Evolutionary conservation across 139 green algal genomes (phyloP).

Genomic region (Micractinium conductrix): DNA sequence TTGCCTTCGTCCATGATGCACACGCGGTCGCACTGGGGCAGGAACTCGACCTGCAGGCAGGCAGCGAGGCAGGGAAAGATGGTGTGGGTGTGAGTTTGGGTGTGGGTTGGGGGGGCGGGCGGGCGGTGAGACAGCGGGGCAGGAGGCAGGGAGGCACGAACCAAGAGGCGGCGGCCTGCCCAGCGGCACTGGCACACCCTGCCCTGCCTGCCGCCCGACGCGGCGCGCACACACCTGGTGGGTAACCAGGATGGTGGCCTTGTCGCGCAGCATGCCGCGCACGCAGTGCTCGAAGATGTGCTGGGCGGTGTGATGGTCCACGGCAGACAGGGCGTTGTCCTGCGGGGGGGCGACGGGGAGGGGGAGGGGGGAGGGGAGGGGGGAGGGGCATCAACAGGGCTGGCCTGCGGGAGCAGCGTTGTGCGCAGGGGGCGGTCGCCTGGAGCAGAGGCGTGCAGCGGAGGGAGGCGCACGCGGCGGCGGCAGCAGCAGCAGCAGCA

Average conservation of each 20-base stretch:
- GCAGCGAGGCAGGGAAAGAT: background rate
- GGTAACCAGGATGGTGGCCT: slow-evolving; percentile 83
- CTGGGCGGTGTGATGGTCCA: slow-evolving; percentile 86
- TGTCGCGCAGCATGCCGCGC: slow-evolving; percentile 58
- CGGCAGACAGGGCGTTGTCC: slow-evolving; percentile 93
- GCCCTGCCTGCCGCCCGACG: background rate
- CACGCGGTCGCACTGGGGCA: slow-evolving; percentile 77
- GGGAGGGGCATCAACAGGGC: background rate
- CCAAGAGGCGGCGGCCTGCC: background rate
- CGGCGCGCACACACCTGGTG: slow-evolving; percentile 62
- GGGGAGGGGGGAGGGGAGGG: background rate
- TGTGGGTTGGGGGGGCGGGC: too few species aligned
- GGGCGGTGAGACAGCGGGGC: background rate
- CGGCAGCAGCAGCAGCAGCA: too few species aligned
- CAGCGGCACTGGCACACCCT: background rate
- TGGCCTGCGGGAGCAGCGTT: too few species aligned
- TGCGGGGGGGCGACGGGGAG: background rate
- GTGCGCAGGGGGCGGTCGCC: too few species aligned
- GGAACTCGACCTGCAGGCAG: slow-evolving; percentile 73
- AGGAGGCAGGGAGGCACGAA: background rate
- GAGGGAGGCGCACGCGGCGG: background rate
- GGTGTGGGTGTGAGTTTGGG: background rate
- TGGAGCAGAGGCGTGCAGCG: too few species aligned
- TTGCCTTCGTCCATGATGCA: slow-evolving; percentile 72
- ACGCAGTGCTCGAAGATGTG: slow-evolving; percentile 74